Conservation (phyloP, 2,329 filamentous ascomycete genomes). For the Aspergillus sojae region DNA sequence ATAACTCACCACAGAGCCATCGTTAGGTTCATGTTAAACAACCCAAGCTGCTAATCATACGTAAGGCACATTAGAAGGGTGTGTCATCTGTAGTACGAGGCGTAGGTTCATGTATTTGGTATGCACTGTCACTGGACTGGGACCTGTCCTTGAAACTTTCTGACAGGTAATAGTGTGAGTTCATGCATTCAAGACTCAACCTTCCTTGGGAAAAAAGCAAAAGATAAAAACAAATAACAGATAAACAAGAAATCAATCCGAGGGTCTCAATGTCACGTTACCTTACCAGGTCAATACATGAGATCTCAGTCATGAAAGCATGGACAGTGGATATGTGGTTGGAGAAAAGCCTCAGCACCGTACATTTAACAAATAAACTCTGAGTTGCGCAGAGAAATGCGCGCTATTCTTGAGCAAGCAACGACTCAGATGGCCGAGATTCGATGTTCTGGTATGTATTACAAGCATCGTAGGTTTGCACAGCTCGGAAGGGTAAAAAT, state of each 20-base stretch:
- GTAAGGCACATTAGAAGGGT: background rate
- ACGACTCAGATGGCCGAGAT: no score
- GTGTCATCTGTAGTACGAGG: background rate
- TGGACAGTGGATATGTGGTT: no score
- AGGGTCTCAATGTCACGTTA: no score
- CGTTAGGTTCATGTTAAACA: background rate
- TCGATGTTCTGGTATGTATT: background rate
- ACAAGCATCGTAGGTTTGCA: background rate
- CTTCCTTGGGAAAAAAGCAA: background rate
- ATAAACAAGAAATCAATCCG: no score
- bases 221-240: no score
- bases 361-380: no score
- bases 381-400: no score
- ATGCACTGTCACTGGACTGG: background rate
- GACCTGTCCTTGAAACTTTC: background rate
- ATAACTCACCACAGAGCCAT: background rate
- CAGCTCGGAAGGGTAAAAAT: background rate
- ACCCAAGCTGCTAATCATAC: background rate
- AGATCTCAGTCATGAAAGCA: no score
- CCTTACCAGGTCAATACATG: no score
- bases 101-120: background rate
- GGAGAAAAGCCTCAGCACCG: no score
- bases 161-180: background rate
- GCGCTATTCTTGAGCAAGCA: no score
- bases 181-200: background rate